Evolutionary conservation across 116 monocot species (phyloP).

Genomic region (Trichopus zeylanicus): DNA sequence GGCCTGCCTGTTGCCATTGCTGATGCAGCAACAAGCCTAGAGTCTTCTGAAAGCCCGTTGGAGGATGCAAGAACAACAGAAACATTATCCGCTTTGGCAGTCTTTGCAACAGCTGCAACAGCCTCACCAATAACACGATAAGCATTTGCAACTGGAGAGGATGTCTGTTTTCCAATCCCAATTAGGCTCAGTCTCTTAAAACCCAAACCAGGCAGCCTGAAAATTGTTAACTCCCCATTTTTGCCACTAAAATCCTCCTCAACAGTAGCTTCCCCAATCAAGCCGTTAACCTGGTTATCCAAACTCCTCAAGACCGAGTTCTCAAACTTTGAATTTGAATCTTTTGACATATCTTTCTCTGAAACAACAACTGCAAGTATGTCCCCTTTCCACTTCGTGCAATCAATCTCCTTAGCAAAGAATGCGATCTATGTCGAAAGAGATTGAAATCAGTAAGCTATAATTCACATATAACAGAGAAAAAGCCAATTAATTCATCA

Average conservation of each 20-base stretch:
- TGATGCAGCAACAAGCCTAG: constrained; percentile 49
- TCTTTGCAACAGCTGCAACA: constrained; percentile 61
- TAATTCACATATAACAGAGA: background rate
- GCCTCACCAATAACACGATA: constrained; percentile 61
- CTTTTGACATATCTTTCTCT: constrained; percentile 77
- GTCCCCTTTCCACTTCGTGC: constrained; percentile 88
- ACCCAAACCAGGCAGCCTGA: constrained; percentile 69
- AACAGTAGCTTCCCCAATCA: constrained; percentile 46
- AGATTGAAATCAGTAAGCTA: background rate
- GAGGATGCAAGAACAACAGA: constrained; percentile 67
- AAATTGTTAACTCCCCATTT: constrained; percentile 63
- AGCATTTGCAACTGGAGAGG: constrained; percentile 26
- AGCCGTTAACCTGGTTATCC: constrained; percentile 60
- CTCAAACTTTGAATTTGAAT: constrained; percentile 56
- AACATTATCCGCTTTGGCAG: constrained; percentile 52
- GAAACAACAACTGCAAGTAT: constrained; percentile 74
- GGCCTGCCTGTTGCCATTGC: constrained; percentile 59
- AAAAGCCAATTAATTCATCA: background rate
- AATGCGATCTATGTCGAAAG: constrained; percentile 51
- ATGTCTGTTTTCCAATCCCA: constrained; percentile 39
- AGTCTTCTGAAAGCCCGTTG: constrained; percentile 26
- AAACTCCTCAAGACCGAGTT: constrained; percentile 59
- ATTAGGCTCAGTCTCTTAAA: constrained; percentile 64
- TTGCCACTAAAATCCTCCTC: constrained; percentile 96
- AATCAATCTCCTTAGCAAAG: constrained; percentile 62